Conservation (phyloP, 2,329 filamentous ascomycete species). For the Stachybotrys elegans region DNA sequence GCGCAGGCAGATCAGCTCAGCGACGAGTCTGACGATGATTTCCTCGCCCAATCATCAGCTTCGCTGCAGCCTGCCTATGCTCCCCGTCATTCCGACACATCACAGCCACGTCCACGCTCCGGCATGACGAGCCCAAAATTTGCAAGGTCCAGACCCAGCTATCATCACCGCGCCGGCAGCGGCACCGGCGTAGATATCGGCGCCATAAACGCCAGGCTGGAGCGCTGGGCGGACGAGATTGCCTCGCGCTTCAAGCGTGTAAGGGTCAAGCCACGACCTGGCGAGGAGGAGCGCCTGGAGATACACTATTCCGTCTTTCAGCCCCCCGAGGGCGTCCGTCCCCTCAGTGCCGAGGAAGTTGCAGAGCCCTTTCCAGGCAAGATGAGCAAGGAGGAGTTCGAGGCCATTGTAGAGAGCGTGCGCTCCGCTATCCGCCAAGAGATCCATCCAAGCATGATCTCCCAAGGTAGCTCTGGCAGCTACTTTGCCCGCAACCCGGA, state of each 20-base stretch:
- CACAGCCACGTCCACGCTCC: conserved; percentile 55
- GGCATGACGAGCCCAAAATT: conserved; percentile 53
- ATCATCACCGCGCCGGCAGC: conserved; percentile 49
- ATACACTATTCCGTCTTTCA: conserved; percentile 98
- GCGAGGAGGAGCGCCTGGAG: conserved; percentile 82
- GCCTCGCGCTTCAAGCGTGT: conserved; percentile 92
- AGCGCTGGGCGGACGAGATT: conserved; percentile 97
- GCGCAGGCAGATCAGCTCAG: conserved; percentile 75
- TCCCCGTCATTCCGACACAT: conserved; percentile 59
- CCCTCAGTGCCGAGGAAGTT: conserved; percentile 70
- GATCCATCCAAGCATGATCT: conserved; percentile 90
- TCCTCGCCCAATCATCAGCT: conserved; percentile 47
- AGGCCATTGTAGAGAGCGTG: conserved; percentile 86
- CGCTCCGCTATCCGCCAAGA: conserved; percentile 82
- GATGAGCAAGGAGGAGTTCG: conserved; percentile 78
- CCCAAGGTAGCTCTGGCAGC: conserved; percentile 94
- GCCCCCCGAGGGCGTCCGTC: conserved; percentile 79
- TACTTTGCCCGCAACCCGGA: conserved; percentile 92
- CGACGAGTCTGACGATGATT: conserved; percentile 64
- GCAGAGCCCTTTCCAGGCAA: conserved; percentile 58
- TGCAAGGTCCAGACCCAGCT: conserved; percentile 30
- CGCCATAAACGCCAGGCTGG: conserved; percentile 91
- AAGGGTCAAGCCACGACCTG: conserved; percentile 63
- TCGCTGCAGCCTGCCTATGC: conserved; percentile 54
- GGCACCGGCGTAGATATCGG: conserved; percentile 95